Evolutionary conservation across 108 stramenopile species (phyloP), one percentile per base, ranked within the genome.

Genomic region (Epipyxis sp.): DNA sequence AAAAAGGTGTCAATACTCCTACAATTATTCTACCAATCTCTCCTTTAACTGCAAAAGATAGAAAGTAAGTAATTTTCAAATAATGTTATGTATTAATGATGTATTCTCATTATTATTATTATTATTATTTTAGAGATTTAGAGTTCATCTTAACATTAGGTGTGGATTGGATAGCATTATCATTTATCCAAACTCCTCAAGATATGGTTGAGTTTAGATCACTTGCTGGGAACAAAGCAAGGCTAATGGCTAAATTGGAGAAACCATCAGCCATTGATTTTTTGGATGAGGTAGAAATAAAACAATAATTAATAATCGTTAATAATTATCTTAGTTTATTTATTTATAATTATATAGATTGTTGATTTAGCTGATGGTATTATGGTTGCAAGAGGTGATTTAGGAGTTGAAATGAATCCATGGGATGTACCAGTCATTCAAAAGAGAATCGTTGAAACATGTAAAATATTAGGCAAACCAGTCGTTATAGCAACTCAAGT

Each of bases 311-410:
- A n/a, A n/a, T n/a, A n/a, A n/a, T n/a, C n/a, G n/a, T n/a, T n/a
- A n/a, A n/a, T n/a, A n/a, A n/a, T n/a, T n/a, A n/a, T n/a, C n/a
- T n/a, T n/a, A n/a, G n/a, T n/a, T n/a, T n/a, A n/a, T n/a, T n/a
- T n/a, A n/a, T n/a, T n/a, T n/a, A n/a, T n/a, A n/a, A n/a, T n/a
- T n/a, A n/a, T n/a, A n/a, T 77, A 80, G 34, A 92, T 97, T 77
- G 91, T 97, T 20, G 83, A 82, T 35, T 42, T 93, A 41, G 90
- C 92, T 77, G 92, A 97, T 72, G 96, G 94, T 40, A 95, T 97
- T 81, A 97, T 97, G 96, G 96, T 97, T 10, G 96, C 96, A 16
- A 85, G 96, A 41, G 96, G 97, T 32, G 97, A 98, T 86, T 81
- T 98, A 43, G 97, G 97, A 54, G 95, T 98, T 40, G 95, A 97